phyloP scores from a whole-genome alignment of 768 basidiomycete genomes.

The Termitomyces titanicus region DNA sequence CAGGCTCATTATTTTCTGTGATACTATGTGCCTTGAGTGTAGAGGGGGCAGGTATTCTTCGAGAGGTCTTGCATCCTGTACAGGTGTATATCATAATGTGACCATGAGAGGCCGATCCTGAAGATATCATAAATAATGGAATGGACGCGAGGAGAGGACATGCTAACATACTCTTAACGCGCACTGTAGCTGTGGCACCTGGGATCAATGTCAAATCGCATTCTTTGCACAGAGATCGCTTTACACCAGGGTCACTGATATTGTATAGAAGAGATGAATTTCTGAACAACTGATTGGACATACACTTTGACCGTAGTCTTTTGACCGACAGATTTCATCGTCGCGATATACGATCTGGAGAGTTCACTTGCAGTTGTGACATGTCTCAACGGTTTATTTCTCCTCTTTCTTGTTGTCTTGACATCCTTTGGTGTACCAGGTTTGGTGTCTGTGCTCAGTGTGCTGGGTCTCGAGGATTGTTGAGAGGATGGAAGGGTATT shows the following conservation, averaged over 20 bases:
- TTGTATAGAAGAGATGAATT: not conserved
- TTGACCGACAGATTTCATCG: slow-evolving; percentile 69
- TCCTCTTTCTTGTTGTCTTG: slow-evolving; percentile 18
- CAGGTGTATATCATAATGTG: slow-evolving; percentile 60
- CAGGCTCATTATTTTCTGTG: not conserved
- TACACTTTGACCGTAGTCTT: slow-evolving; percentile 80
- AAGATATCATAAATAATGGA: not conserved
- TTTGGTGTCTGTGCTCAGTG: not conserved
- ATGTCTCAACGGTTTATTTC: slow-evolving; percentile 9
- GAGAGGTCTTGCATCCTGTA: slow-evolving; percentile 48
- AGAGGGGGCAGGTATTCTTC: slow-evolving; percentile 68
- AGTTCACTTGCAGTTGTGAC: slow-evolving; percentile 41
- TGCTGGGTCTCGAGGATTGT: not conserved
- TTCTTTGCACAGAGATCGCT: slow-evolving; percentile 71
- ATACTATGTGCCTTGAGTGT: slow-evolving; percentile 12
- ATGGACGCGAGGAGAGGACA: not conserved
- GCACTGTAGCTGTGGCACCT: slow-evolving; percentile 60
- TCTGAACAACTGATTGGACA: slow-evolving; percentile 17
- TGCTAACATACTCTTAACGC: slow-evolving; percentile 53
- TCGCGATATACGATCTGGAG: slow-evolving; percentile 57
- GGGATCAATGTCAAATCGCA: slow-evolving; percentile 67
- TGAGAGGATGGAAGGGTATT: slow-evolving; percentile 14
- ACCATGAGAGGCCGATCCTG: slow-evolving; percentile 41
- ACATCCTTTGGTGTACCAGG: not conserved
- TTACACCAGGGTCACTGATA: slow-evolving; percentile 76